Evolutionary conservation across 352 stramenopile species (phyloP).

Genomic region (Globisporangium echinulatum): DNA sequence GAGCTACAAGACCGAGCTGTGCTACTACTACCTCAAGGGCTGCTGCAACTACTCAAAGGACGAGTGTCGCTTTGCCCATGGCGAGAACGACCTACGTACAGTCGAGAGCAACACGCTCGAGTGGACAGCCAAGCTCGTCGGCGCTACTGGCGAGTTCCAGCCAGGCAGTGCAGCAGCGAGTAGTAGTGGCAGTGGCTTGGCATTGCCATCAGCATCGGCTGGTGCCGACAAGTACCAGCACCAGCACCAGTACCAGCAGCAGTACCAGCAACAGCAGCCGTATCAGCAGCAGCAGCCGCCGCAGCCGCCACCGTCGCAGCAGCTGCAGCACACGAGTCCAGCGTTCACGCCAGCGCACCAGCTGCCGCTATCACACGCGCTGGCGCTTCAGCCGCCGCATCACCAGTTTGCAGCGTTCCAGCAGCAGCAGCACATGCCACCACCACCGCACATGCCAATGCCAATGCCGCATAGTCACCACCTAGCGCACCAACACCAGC

Average conservation of each 20-base stretch:
- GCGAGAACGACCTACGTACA: constrained; percentile 69
- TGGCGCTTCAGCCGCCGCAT: background rate
- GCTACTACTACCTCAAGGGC: constrained; percentile 85
- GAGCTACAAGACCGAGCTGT: constrained; percentile 88
- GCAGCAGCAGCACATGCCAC: constrained; percentile 17
- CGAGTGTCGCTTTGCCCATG: constrained; percentile 84
- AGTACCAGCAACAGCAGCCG: constrained; percentile 27
- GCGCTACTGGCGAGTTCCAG: constrained; percentile 2
- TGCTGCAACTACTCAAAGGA: constrained; percentile 87
- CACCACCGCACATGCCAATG: constrained; percentile 11
- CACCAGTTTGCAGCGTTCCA: constrained; percentile 24
- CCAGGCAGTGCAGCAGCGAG: background rate
- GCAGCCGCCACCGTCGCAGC: constrained; percentile 9
- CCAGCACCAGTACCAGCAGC: constrained; percentile 63
- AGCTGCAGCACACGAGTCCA: constrained; percentile 12
- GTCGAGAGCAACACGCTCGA: constrained; percentile 79
- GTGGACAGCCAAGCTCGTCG: constrained; percentile 47
- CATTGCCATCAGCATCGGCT: constrained; percentile 7
- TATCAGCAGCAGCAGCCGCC: constrained; percentile 22
- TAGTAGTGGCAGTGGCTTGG: constrained; percentile 3
- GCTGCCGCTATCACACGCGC: constrained; percentile 5
- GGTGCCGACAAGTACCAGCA: constrained; percentile 43
- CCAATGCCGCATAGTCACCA: constrained; percentile 12
- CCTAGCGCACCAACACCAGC: constrained; percentile 16
- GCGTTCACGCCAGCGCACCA: constrained; percentile 14